Conservation (phyloP, 306 rosid genomes). For the Senna tora region DNA sequence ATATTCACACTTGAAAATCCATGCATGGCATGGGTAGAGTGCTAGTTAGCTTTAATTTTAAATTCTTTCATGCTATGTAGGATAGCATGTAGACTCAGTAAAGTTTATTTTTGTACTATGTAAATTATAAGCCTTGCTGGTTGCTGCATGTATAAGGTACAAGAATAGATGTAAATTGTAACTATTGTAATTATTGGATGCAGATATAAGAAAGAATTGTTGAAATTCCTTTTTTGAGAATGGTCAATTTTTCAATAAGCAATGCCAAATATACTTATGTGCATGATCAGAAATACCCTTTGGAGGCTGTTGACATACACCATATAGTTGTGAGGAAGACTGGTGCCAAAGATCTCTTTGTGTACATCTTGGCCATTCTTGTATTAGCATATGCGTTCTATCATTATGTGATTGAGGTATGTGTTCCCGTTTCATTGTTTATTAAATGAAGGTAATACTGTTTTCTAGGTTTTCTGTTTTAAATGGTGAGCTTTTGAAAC, state of each 20-base stretch:
- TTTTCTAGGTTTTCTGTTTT: not conserved
- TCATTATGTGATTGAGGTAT: conserved; percentile 57
- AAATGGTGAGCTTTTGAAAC: not conserved
- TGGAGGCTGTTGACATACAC: conserved; percentile 65
- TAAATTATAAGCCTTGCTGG: conserved; percentile 6
- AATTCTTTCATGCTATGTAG: not conserved
- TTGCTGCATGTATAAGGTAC: not conserved
- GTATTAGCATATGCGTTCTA: conserved; percentile 54
- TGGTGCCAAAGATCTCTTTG: conserved; percentile 46
- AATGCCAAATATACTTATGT: conserved; percentile 57
- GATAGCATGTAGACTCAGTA: not conserved
- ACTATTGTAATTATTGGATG: conserved; percentile 26
- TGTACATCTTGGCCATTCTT: conserved; percentile 49
- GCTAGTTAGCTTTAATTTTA: not conserved
- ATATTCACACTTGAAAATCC: no score
- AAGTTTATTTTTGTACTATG: not conserved
- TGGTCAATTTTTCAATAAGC: conserved; percentile 59
- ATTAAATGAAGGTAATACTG: not conserved
- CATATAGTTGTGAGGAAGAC: conserved; percentile 57
- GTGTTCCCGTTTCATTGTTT: not conserved
- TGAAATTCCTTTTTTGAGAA: conserved; percentile 38
- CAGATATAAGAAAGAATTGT: conserved; percentile 30
- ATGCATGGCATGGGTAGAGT: no score
- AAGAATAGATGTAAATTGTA: not conserved
- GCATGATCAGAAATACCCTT: conserved; percentile 60